Base-by-base conservation (phyloP, 2,329 filamentous ascomycete species). In the Xylaria digitata region DNA sequence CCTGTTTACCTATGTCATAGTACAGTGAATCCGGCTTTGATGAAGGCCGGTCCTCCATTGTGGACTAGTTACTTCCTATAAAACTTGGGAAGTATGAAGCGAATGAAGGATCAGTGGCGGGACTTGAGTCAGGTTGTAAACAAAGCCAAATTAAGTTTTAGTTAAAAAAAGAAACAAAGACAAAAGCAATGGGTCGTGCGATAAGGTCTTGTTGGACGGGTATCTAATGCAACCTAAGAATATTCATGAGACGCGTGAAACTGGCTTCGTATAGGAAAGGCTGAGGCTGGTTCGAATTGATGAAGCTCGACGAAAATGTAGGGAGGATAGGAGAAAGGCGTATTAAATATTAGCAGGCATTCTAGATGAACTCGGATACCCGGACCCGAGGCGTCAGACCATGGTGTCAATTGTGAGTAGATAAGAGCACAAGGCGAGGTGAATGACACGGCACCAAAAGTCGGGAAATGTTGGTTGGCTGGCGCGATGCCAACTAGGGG, bases 1-100 rank as follows among this genome's bases (percentile, higher is more conserved):
- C 42, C 37, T 59, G 75, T 63, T 49, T 77, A 84, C 82, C 82
- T 68, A 84, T 82, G 68, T 84, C 82, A 79, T 83, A 84, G 70
- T 78, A 74, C 19, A 69, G 48, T 15, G 70, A 55, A 21, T 58
- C 40, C 37, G 68, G 32, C 49, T 57, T 57, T 48, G 72, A 64
- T 7, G 71, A 66, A 49, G 72, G 67, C 23, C 61, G 68, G 15
- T 63, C 70, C 61, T 74, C 71, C 75, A 76, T 76, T 32, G 43
- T 56, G 32, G 26, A 23, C 53, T 54, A 37, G n/a, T 45, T 50
- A 23, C 43, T 40, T 42, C 5, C 11, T 32, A 43, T 68, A 67
- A 40, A 34, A 21, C 21, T 8, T 11, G 48, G 9, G 21, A 59
- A 11, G n/a, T 23, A 63, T 15, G 32, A 52, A 13, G 46, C 8